Evolutionary conservation across 257 asterid species (phyloP).

Genomic region (Ehretia macrophylla): DNA sequence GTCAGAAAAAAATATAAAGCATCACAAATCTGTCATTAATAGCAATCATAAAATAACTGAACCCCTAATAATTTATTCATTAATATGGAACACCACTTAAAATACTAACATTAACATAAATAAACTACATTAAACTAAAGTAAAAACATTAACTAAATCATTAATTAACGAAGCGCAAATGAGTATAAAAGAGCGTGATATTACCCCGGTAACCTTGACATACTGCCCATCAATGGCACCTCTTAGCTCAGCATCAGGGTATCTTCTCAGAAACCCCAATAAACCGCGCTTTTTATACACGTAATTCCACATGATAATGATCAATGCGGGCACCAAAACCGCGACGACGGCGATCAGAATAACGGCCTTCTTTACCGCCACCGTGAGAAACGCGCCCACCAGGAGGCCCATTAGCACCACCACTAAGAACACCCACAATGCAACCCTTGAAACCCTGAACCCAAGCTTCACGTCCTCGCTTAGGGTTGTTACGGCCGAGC

Average conservation of each 20-base stretch:
- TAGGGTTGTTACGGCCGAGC: constrained; percentile 71
- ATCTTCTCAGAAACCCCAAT: constrained; percentile 45
- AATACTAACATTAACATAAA: background rate
- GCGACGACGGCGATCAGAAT: constrained; percentile 58
- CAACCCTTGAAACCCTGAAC: constrained; percentile 77
- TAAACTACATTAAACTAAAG: background rate
- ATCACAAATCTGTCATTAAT: too few species aligned
- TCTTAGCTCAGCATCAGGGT: constrained; percentile 83
- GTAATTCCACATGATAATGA: constrained; percentile 58
- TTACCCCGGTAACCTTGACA: constrained; percentile 99
- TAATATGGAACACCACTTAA: background rate
- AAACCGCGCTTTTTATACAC: constrained; percentile 51
- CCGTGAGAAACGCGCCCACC: constrained; percentile 80
- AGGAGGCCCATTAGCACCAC: constrained; percentile 77
- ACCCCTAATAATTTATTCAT: too few species aligned
- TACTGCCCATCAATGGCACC: constrained; percentile 88
- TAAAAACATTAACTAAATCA: background rate
- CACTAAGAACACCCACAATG: constrained; percentile 74
- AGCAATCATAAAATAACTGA: too few species aligned
- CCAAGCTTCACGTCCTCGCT: constrained; percentile 55
- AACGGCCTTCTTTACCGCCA: constrained; percentile 68
- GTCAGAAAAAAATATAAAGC: too few species aligned
- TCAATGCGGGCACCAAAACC: constrained; percentile 34
- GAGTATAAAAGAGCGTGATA: background rate
- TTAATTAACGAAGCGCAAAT: background rate